phyloP scores from a whole-genome alignment of 495 filamentous ascomycete genomes.

The Podospora anserina region DNA sequence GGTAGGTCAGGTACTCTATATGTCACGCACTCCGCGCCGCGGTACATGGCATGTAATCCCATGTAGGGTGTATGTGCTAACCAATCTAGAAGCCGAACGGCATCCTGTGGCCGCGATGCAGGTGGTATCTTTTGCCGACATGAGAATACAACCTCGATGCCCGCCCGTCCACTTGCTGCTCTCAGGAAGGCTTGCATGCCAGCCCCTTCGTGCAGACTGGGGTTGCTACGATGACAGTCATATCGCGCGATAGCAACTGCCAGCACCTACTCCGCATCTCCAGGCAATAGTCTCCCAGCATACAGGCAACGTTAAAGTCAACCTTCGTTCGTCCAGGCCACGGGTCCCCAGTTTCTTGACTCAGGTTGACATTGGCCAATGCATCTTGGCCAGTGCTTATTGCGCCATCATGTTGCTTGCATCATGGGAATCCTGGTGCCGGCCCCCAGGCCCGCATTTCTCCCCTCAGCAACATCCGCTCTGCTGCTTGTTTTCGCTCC shows the following conservation, averaged over 20 bases:
- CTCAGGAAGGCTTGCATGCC: constrained; percentile 21
- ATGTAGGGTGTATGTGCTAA: not conserved
- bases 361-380: not conserved
- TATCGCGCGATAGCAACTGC: not conserved
- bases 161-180: constrained; percentile 16
- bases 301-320: not conserved
- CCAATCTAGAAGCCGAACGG: not conserved
- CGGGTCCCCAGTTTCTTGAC: not conserved
- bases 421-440: not conserved
- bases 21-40: not conserved
- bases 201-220: constrained; percentile 26
- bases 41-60: not conserved
- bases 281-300: not conserved
- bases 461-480: not conserved
- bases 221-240: not conserved
- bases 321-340: not conserved
- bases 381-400: constrained; percentile 10
- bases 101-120: constrained; percentile 17
- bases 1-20: constrained; percentile 1
- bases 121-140: constrained; percentile 32
- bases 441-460: not conserved
- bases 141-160: constrained; percentile 22
- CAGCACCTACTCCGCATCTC: not conserved
- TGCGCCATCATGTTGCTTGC: constrained; percentile 18
- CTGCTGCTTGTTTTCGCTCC: not conserved